Evolutionary conservation across 495 filamentous ascomycete genomes (phyloP).

Genomic region (Massariosphaeria phaeospora): DNA sequence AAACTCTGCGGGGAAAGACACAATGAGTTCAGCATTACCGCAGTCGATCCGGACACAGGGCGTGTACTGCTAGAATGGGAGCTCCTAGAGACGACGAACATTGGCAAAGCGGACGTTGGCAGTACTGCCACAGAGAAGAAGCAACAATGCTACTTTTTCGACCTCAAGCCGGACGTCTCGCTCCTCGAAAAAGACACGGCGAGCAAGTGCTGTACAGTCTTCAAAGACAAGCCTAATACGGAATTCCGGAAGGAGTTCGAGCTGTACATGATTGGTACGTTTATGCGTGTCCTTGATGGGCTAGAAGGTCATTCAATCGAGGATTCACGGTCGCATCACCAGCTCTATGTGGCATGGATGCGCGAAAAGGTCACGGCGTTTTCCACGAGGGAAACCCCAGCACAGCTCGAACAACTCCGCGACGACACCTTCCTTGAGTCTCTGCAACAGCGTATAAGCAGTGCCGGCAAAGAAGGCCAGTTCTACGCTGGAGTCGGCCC

Average conservation of each 20-base stretch:
- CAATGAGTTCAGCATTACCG: neutral
- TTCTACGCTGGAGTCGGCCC: conserved; percentile 3
- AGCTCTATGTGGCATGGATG: neutral
- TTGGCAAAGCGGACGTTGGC: neutral
- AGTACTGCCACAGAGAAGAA: neutral
- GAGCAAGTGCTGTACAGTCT: neutral
- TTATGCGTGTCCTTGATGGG: neutral
- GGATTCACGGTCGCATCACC: neutral
- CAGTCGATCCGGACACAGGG: neutral
- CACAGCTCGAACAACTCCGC: neutral
- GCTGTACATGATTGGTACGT: neutral
- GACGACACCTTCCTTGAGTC: neutral
- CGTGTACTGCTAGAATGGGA: neutral
- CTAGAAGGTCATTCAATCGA: neutral
- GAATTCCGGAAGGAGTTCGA: neutral
- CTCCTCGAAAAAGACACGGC: neutral
- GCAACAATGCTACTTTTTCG: neutral
- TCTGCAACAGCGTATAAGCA: neutral
- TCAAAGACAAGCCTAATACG: neutral
- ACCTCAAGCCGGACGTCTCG: neutral
- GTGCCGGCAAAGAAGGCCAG: neutral
- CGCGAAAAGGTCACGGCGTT: neutral
- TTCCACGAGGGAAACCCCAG: neutral
- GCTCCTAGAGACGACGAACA: neutral
- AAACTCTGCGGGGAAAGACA: neutral